phyloP scores from a whole-genome alignment of 2,329 filamentous ascomycete genomes.

The Emydomyces testavorans region DNA sequence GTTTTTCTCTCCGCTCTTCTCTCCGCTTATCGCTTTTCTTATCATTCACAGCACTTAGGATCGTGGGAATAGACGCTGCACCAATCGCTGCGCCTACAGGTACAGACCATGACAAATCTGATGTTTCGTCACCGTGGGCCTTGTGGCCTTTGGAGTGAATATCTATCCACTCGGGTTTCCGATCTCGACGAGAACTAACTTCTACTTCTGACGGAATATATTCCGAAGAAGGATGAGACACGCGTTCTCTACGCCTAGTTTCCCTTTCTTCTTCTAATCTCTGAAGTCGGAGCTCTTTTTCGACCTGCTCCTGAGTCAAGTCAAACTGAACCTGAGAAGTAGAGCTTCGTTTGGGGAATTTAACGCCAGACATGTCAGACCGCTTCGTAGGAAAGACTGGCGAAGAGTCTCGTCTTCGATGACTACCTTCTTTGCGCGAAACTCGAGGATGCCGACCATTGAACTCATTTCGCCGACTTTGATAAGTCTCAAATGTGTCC shows the following conservation, averaged over 20 bases:
- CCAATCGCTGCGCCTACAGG: conserved; percentile 39
- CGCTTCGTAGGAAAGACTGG: conserved; percentile 30
- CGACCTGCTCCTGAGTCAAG: conserved; percentile 45
- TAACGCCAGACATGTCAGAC: conserved; percentile 18
- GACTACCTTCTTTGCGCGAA: conserved; percentile 16
- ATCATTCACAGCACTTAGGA: conserved; percentile 23
- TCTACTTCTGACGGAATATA: background rate
- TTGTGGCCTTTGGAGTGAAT: conserved; percentile 3
- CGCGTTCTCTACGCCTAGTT: conserved; percentile 11
- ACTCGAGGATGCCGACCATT: background rate
- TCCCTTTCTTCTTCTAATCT: conserved; percentile 17
- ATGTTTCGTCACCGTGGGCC: background rate
- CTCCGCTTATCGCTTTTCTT: conserved; percentile 25
- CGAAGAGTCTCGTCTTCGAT: conserved; percentile 38
- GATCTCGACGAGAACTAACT: background rate
- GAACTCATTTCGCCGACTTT: background rate
- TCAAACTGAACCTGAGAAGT: conserved; percentile 44
- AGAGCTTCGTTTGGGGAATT: conserved; percentile 24
- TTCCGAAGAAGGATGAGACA: background rate
- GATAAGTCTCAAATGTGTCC: background rate
- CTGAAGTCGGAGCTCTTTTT: conserved; percentile 34
- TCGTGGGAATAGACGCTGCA: conserved; percentile 26
- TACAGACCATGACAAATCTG: background rate
- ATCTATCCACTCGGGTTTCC: conserved; percentile 6
- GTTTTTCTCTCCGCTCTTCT: conserved; percentile 20